These are phyloP conservation scores for Oehlia diaphana DNA, from an alignment of 192 early-diverging fungal species.

Conservation along the genomic window DNA sequence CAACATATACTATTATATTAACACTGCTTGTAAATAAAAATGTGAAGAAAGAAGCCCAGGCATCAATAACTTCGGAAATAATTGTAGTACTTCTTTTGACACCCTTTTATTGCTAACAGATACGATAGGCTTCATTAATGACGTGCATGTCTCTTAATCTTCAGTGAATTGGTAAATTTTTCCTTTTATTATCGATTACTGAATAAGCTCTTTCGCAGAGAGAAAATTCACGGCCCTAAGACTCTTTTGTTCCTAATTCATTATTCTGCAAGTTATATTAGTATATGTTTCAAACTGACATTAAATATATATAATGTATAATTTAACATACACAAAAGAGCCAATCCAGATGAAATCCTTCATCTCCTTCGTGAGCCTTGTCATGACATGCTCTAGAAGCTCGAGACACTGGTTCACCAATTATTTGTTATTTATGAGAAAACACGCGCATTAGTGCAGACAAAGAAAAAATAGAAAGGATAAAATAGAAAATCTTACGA, in stretches of 20 bases:
- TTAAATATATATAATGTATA: neutral
- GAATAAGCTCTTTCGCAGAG: conserved; percentile 22
- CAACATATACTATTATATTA: conserved; percentile 9
- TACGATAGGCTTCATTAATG: conserved; percentile 1
- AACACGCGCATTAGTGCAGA: neutral
- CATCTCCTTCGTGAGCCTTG: neutral
- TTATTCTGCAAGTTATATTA: conserved; percentile 7
- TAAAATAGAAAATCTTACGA: conserved; percentile 18
- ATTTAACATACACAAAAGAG: conserved; percentile 25
- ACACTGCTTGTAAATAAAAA: neutral
- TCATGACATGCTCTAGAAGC: neutral
- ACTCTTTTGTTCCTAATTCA: conserved; percentile 1
- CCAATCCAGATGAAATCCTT: neutral
- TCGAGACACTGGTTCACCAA: conserved; percentile 14
- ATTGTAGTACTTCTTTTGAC: conserved; percentile 22
- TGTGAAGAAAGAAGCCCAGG: conserved; percentile 9
- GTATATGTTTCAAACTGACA: neutral
- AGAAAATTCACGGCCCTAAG: conserved; percentile 11
- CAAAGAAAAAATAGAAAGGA: no score
- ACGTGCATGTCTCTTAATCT: conserved; percentile 15
- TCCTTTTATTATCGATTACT: neutral
- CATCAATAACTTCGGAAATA: conserved; percentile 7
- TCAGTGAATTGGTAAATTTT: neutral
- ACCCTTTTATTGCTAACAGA: neutral
- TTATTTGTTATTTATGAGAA: neutral